A percentile compares a stretch with the other conserved stretches of the same genome.
Evolutionary conservation across 345 rosid species (phyloP).

Genomic region (Erysimum cheiranthoides): DNA sequence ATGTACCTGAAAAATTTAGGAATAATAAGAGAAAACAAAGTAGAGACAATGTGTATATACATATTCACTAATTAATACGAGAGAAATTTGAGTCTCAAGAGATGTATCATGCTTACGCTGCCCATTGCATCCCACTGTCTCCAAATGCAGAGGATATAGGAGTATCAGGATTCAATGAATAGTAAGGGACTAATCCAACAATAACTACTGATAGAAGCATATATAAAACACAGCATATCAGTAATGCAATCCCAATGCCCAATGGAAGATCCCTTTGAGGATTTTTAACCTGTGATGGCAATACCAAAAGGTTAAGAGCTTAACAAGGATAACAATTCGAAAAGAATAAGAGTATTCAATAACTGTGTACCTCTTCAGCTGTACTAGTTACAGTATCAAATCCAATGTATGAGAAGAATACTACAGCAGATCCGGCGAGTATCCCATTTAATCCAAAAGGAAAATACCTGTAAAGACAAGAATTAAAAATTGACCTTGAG

Average conservation of each 20-base stretch:
- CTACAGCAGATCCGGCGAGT: constrained; percentile 71
- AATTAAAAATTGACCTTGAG: not conserved
- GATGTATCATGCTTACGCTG: constrained; percentile 58
- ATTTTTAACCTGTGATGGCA: constrained; percentile 57
- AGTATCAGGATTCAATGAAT: constrained; percentile 64
- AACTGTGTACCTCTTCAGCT: constrained; percentile 66
- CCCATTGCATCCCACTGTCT: constrained; percentile 79
- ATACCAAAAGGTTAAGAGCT: constrained; percentile 19
- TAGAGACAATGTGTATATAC: not conserved
- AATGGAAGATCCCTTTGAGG: constrained; percentile 71
- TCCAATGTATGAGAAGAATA: constrained; percentile 73
- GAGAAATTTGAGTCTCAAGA: constrained; percentile 24
- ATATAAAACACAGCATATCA: constrained; percentile 64
- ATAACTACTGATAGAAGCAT: constrained; percentile 73
- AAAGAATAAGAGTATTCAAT: constrained; percentile 9
- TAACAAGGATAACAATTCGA: constrained; percentile 22
- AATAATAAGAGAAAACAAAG: constrained; percentile 1
- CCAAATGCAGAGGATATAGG: constrained; percentile 79
- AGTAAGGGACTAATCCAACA: constrained; percentile 75
- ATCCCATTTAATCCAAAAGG: constrained; percentile 72
- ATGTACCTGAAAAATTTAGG: constrained; percentile 51
- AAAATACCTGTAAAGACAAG: constrained; percentile 51
- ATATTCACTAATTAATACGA: constrained; percentile 7
- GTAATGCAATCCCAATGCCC: constrained; percentile 69
- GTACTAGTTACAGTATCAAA: constrained; percentile 72